phyloP scores from a whole-genome alignment of 2,329 filamentous ascomycete genomes.

The Juglanconis sp. region DNA sequence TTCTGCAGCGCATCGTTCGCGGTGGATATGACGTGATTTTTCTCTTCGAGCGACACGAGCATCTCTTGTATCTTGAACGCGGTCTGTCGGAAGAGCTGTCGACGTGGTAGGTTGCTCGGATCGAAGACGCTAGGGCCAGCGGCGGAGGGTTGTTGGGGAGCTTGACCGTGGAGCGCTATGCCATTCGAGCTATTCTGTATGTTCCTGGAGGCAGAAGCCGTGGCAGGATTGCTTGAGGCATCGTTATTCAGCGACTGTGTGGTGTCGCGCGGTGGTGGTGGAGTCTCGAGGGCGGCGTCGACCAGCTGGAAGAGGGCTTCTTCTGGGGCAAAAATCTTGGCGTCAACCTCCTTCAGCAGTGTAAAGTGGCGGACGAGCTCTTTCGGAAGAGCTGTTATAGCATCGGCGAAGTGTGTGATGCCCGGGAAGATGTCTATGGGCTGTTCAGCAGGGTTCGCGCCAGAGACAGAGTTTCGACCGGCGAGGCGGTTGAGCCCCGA shows the following conservation, averaged over 20 bases:
- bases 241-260: slow-evolving; percentile 43
- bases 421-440: slow-evolving; percentile 66
- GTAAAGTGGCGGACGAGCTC: slow-evolving; percentile 96
- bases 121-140: slow-evolving; percentile 49
- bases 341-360: slow-evolving; percentile 93
- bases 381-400: slow-evolving; percentile 86
- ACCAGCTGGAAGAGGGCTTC: slow-evolving; percentile 76
- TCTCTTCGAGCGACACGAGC: slow-evolving; percentile 89
- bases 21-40: slow-evolving; percentile 92
- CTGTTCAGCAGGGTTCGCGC: slow-evolving; percentile 47
- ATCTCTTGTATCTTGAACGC: slow-evolving; percentile 78
- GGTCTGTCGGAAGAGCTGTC: slow-evolving; percentile 74
- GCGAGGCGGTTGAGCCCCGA: slow-evolving; percentile 42
- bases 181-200: slow-evolving; percentile 47
- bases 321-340: slow-evolving; percentile 88
- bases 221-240: slow-evolving; percentile 38
- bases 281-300: slow-evolving; percentile 56
- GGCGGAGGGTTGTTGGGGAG: slow-evolving; percentile 36
- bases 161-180: slow-evolving; percentile 33
- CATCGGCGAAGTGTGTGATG: slow-evolving; percentile 78
- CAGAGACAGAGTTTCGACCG: slow-evolving; percentile 44
- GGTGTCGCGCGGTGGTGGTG: slow-evolving; percentile 36
- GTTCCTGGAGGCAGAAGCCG: slow-evolving; percentile 46
- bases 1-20: slow-evolving; percentile 86
- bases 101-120: slow-evolving; percentile 59